Evolutionary conservation across 805 yeast genomes (phyloP).

Genomic region (Wickerhamomyces chaumierensis): DNA sequence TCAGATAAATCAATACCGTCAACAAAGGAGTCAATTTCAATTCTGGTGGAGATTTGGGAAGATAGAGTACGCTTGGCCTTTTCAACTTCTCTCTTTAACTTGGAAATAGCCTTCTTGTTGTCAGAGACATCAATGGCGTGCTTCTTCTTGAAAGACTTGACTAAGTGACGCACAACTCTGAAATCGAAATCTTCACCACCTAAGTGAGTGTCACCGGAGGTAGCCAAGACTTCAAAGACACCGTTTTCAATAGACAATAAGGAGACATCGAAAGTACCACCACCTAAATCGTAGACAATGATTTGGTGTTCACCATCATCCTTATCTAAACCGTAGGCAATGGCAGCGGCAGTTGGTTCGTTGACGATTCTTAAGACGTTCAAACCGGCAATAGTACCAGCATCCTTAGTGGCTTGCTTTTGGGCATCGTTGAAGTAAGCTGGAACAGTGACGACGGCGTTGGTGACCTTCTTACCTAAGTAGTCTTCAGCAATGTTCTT

Average conservation of each 20-base stretch:
- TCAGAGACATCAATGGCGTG: constrained; percentile 71
- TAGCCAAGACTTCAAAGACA: constrained; percentile 85
- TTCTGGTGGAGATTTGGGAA: constrained; percentile 88
- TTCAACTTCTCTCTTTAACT: constrained; percentile 95
- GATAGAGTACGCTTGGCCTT: constrained; percentile 96
- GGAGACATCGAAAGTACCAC: constrained; percentile 95
- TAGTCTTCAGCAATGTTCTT: constrained; percentile 86
- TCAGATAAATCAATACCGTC: constrained; percentile 96
- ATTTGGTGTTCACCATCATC: constrained; percentile 78
- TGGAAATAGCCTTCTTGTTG: constrained; percentile 80
- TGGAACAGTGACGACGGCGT: constrained; percentile 88
- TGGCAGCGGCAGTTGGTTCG: constrained; percentile 97
- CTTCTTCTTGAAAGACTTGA: constrained; percentile 86
- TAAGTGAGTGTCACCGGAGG: constrained; percentile 93
- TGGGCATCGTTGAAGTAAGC: constrained; percentile 92
- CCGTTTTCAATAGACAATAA: constrained; percentile 81
- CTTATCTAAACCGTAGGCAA: constrained; percentile 88
- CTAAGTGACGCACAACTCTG: constrained; percentile 79
- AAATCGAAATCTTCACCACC: constrained; percentile 97
- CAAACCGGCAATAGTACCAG: constrained; percentile 86
- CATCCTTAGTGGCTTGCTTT: constrained; percentile 90
- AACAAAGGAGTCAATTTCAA: constrained; percentile 89
- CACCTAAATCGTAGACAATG: constrained; percentile 90
- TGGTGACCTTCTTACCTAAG: constrained; percentile 73
- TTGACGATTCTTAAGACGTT: constrained; percentile 82